phyloP scores from a whole-genome alignment of 768 basidiomycete species.

The Suillus ampliporus region DNA sequence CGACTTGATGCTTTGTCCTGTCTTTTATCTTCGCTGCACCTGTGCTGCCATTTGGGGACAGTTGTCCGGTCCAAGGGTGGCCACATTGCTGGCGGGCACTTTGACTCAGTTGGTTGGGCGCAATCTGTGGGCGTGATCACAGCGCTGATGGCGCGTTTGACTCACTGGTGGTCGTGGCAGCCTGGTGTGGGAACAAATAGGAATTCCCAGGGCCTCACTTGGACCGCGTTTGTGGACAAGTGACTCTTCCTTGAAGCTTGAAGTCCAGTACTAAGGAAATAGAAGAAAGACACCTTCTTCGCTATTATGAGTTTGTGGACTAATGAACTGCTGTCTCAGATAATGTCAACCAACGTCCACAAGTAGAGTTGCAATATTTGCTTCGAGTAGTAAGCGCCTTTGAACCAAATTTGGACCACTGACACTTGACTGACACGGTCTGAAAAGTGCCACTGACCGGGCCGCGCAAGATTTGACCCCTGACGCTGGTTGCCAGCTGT shows the following conservation, averaged over 20 bases:
- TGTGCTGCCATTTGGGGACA: constrained; percentile 26
- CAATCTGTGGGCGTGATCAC: constrained; percentile 2
- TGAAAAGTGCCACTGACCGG: too few relatives aligned
- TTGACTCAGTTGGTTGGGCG: constrained; percentile 26
- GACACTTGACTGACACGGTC: too few relatives aligned
- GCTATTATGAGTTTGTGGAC: background rate
- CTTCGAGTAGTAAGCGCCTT: background rate
- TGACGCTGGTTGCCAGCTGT: background rate
- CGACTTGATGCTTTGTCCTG: constrained; percentile 29
- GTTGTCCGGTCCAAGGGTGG: constrained; percentile 18
- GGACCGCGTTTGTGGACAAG: too few relatives aligned
- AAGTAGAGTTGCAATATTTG: background rate
- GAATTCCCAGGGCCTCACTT: background rate
- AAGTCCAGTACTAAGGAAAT: too few relatives aligned
- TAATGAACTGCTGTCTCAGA: background rate
- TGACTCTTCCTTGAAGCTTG: too few relatives aligned
- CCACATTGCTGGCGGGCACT: constrained; percentile 19
- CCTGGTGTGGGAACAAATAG: background rate
- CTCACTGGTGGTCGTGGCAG: background rate
- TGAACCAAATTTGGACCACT: background rate
- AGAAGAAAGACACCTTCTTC: background rate
- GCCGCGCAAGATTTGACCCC: too few relatives aligned
- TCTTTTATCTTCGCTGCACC: background rate
- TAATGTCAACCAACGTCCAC: background rate
- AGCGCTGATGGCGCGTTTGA: background rate